Conservation (phyloP, 352 stramenopile genomes). For the Peronosclerospora sorghi region DNA sequence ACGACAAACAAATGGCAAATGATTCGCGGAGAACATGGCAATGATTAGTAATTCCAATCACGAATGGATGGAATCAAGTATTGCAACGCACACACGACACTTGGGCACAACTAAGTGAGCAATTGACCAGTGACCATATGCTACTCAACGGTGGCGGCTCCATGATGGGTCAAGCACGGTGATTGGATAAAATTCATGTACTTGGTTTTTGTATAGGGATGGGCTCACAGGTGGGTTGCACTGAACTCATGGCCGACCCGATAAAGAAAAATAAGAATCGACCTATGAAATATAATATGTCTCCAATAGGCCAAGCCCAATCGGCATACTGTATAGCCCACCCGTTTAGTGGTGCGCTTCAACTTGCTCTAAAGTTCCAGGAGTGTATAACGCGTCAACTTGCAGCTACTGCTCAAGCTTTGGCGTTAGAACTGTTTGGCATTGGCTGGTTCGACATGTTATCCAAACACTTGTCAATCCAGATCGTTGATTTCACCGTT, state of each 20-base stretch:
- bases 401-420: too few relatives aligned
- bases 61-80: constrained; percentile 2
- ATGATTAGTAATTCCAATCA: constrained; percentile 5
- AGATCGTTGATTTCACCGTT: too few relatives aligned
- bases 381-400: too few relatives aligned
- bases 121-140: constrained; percentile 11
- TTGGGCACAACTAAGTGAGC: constrained; percentile 11
- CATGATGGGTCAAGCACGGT: constrained; percentile 1
- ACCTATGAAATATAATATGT: not conserved
- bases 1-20: constrained; percentile 1
- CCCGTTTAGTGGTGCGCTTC: too few relatives aligned
- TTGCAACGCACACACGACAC: constrained; percentile 16
- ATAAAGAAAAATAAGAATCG: too few relatives aligned
- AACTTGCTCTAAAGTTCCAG: too few relatives aligned
- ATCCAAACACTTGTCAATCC: too few relatives aligned
- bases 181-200: constrained; percentile 11
- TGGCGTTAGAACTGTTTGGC: too few relatives aligned
- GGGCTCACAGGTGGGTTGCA: too few relatives aligned
- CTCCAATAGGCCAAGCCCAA: too few relatives aligned
- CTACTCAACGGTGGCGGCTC: constrained; percentile 15
- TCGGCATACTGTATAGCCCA: constrained; percentile 1
- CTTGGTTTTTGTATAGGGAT: constrained; percentile 3
- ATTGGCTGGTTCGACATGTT: too few relatives aligned
- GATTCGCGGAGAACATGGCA: constrained; percentile 2
- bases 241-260: too few relatives aligned